These are phyloP conservation scores for Manihot esculenta DNA, from an alignment of 441 rosid species.

Conservation along the genomic window DNA sequence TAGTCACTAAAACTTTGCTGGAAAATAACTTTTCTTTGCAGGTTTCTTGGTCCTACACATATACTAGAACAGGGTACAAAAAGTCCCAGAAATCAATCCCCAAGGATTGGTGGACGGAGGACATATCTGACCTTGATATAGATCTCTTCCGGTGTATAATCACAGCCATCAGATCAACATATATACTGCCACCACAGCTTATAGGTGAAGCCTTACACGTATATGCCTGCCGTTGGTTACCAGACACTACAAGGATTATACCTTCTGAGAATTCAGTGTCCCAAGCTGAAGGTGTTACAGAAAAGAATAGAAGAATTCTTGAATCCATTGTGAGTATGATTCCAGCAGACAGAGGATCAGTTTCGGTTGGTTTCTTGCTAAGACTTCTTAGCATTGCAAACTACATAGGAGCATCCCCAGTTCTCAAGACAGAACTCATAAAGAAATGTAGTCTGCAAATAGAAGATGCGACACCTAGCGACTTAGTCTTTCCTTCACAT, in stretches of 20 bases:
- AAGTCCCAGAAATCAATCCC: constrained; percentile 70
- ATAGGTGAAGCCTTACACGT: constrained; percentile 95
- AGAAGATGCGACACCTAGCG: constrained; percentile 66
- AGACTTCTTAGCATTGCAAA: constrained; percentile 80
- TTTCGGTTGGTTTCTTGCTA: constrained; percentile 76
- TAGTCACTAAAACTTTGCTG: background rate
- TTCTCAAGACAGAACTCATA: constrained; percentile 68
- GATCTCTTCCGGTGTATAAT: constrained; percentile 82
- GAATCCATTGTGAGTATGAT: constrained; percentile 79
- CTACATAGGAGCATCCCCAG: constrained; percentile 64
- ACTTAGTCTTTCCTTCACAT: constrained; percentile 64
- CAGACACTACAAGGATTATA: constrained; percentile 54
- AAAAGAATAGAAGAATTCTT: constrained; percentile 55
- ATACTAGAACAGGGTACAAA: constrained; percentile 75
- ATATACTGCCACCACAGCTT: constrained; percentile 66
- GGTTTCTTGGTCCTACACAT: constrained; percentile 96
- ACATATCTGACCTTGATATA: constrained; percentile 83
- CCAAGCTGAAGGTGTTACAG: constrained; percentile 41
- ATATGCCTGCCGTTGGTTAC: constrained; percentile 91
- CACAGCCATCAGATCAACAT: constrained; percentile 63
- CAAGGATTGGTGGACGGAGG: constrained; percentile 99
- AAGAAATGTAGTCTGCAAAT: constrained; percentile 73
- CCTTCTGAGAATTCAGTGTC: constrained; percentile 42
- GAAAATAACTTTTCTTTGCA: constrained; percentile 26
- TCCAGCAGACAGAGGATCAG: constrained; percentile 85